These are phyloP conservation scores for Megacollybia marginata DNA, from an alignment of 768 basidiomycete genomes.

Conservation along the genomic window DNA sequence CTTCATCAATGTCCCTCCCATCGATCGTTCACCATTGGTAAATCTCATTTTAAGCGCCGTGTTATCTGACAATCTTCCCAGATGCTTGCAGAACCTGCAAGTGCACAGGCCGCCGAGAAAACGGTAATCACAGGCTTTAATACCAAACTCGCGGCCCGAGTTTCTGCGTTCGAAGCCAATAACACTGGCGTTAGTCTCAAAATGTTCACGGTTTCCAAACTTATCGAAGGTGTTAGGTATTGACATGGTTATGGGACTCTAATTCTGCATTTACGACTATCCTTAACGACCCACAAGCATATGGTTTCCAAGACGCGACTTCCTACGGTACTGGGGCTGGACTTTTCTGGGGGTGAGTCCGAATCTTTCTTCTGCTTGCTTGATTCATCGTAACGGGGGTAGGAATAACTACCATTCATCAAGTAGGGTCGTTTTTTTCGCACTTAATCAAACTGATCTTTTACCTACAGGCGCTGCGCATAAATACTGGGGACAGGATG, in stretches of 20 bases:
- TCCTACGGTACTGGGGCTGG: slow-evolving; percentile 33
- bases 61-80: slow-evolving; percentile 11
- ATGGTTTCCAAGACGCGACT: slow-evolving; percentile 48
- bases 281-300: slow-evolving; percentile 38
- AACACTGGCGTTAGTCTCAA: slow-evolving; percentile 36
- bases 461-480: slow-evolving; percentile 29
- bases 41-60: neutral
- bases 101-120: slow-evolving; percentile 33
- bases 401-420: slow-evolving; percentile 52
- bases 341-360: slow-evolving; percentile 48
- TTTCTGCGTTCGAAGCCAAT: slow-evolving; percentile 31
- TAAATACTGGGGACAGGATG: slow-evolving; percentile 25
- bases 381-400: neutral
- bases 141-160: slow-evolving; percentile 33
- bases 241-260: slow-evolving; percentile 44
- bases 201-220: too few species aligned
- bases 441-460: neutral
- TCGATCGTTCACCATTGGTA: slow-evolving; percentile 35
- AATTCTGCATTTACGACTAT: slow-evolving; percentile 41
- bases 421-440: slow-evolving; percentile 24
- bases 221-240: slow-evolving; percentile 23
- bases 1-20: slow-evolving; percentile 40
- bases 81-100: slow-evolving; percentile 39
- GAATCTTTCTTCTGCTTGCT: neutral
- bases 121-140: slow-evolving; percentile 47